These are phyloP conservation scores for Boletales sp. DNA, from an alignment of 768 basidiomycete genomes.

Conservation along the genomic window DNA sequence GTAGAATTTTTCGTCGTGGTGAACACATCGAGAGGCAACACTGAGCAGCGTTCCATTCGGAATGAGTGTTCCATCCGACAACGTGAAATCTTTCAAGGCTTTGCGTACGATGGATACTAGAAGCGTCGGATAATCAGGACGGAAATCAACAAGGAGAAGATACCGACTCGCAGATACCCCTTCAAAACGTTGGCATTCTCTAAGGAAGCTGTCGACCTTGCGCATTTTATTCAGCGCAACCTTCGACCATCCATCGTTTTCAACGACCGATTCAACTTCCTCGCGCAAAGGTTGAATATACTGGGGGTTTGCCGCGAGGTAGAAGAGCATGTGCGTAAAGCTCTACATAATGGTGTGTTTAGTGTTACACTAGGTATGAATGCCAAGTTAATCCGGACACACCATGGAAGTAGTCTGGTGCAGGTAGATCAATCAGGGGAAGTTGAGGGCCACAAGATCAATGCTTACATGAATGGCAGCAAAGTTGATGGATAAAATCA, in stretches of 20 bases:
- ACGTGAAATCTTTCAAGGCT: constrained; percentile 12
- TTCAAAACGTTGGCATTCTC: constrained; percentile 24
- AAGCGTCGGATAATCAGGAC: not conserved
- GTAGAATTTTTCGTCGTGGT: constrained; percentile 25
- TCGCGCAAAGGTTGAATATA: constrained; percentile 14
- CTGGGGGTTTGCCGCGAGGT: constrained; percentile 12
- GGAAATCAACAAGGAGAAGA: not conserved
- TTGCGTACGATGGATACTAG: constrained; percentile 10
- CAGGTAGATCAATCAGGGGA: not conserved
- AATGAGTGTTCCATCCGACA: constrained; percentile 37
- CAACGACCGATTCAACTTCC: constrained; percentile 10
- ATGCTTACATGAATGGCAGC: constrained; percentile 21
- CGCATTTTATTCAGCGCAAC: constrained; percentile 12
- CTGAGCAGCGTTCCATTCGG: constrained; percentile 31
- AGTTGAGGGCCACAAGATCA: too few relatives aligned
- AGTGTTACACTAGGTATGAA: not conserved
- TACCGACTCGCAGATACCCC: constrained; percentile 24
- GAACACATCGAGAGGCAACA: constrained; percentile 21
- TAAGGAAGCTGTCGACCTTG: constrained; percentile 19
- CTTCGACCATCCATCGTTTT: constrained; percentile 19
- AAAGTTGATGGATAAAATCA: constrained; percentile 11
- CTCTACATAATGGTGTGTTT: not conserved
- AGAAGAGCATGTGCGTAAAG: constrained; percentile 8
- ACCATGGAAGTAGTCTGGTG: constrained; percentile 13
- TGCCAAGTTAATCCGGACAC: not conserved